Percentiles rank a stretch among this genome's conserved stretches.
Evolutionary conservation across 805 yeast genomes (phyloP).

Genomic region (Maudiozyma barnettii): DNA sequence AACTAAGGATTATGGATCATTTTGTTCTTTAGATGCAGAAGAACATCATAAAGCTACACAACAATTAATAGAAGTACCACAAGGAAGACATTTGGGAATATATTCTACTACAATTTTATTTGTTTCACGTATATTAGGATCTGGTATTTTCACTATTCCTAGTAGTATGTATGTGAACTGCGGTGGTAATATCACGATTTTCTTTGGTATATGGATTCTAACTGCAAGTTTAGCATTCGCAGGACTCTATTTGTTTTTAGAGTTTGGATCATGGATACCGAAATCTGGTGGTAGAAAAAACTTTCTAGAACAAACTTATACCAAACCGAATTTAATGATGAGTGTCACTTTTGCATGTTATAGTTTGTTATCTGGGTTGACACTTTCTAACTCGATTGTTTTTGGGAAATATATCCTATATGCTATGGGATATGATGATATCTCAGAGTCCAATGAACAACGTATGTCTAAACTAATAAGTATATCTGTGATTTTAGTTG

Average conservation of each 20-base stretch:
- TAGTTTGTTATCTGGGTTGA: constrained; percentile 46
- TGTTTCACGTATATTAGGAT: constrained; percentile 62
- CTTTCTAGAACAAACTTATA: constrained; percentile 58
- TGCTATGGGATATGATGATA: constrained; percentile 35
- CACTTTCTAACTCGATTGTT: constrained; percentile 45
- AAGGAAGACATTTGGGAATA: constrained; percentile 65
- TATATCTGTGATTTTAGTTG: constrained; percentile 29
- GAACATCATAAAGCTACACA: constrained; percentile 2
- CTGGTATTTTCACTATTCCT: constrained; percentile 70
- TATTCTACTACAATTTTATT: constrained; percentile 57
- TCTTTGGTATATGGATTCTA: constrained; percentile 52
- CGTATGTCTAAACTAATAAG: constrained; percentile 37
- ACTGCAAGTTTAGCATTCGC: constrained; percentile 56
- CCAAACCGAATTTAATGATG: constrained; percentile 46
- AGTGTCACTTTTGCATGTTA: constrained; percentile 42
- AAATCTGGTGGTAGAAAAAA: constrained; percentile 70
- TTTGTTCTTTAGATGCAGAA: constrained; percentile 6
- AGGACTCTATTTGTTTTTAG: constrained; percentile 58
- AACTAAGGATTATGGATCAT: constrained; percentile 2
- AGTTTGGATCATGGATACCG: constrained; percentile 62
- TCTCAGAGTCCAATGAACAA: constrained; percentile 29
- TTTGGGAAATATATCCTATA: constrained; percentile 52
- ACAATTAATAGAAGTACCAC: constrained; percentile 37
- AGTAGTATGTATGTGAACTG: constrained; percentile 55
- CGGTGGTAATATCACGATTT: constrained; percentile 57